These are phyloP conservation scores for Actinomortierella wolfii DNA, from an alignment of 371 early-diverging fungal genomes.

Conservation along the genomic window DNA sequence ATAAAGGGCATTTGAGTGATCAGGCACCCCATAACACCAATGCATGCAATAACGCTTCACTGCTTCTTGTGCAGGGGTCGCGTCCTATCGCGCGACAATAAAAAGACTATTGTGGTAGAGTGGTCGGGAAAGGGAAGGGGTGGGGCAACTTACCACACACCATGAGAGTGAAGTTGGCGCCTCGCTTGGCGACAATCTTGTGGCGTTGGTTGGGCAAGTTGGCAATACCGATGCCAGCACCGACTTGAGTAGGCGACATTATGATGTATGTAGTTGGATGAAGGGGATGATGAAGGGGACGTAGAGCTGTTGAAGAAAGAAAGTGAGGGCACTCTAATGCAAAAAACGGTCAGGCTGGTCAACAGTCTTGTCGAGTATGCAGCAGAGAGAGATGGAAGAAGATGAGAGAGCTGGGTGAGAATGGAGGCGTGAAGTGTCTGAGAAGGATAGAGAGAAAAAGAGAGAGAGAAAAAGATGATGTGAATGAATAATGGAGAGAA, in stretches of 20 bases:
- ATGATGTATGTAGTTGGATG: not conserved
- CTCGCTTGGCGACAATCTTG: constrained; percentile 93
- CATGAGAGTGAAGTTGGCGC: constrained; percentile 95
- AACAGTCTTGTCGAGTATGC: too few relatives aligned
- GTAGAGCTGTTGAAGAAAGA: not conserved
- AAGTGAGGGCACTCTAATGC: not conserved
- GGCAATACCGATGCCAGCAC: constrained; percentile 92
- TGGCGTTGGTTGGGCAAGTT: constrained; percentile 98
- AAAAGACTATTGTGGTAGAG: too few relatives aligned
- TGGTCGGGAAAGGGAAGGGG: too few relatives aligned
- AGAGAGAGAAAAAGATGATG: not conserved
- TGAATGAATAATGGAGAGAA: not conserved
- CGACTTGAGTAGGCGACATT: constrained; percentile 61
- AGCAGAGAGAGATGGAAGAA: not conserved
- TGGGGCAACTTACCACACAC: constrained; percentile 83
- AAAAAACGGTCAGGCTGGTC: too few relatives aligned
- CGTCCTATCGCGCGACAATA: too few relatives aligned
- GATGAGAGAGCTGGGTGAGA: not conserved
- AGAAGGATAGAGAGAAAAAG: not conserved
- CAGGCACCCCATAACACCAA: too few relatives aligned
- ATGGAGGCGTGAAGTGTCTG: not conserved
- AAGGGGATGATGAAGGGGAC: not conserved
- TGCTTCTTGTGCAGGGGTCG: too few relatives aligned
- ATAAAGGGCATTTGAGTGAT: too few relatives aligned
- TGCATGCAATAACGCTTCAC: too few relatives aligned